Base-by-base conservation (phyloP, 129 eudicot genomes). In the Escallonia herrerae region DNA sequence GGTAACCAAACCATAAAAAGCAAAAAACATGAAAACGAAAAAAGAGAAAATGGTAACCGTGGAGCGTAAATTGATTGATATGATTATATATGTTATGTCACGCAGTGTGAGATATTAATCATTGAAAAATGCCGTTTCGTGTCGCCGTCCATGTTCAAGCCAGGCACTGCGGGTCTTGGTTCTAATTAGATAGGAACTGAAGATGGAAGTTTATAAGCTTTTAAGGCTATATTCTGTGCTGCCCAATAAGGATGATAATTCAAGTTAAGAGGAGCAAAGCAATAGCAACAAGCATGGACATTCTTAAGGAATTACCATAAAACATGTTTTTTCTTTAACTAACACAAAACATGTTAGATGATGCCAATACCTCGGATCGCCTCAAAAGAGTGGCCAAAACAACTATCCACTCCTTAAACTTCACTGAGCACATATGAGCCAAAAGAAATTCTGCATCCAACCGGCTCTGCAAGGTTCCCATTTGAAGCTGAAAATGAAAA, bases 371-470 rank as follows among this genome's bases (percentile, higher is more conserved):
- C 96, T 93, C 98, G n/a, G 95, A 81, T 68, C 98, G 82, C 78
- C 98, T 79, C 74, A 88, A 83, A 49, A 93, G 87, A 63, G 98
- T 93, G 68, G 98, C 98, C 82, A 93, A 84, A 65, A 93, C 91
- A 62, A 93, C 98, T 46, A 93, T 85, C 98, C 98, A 93, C 79
- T 93, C 98, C 72, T 93, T 88, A 74, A 93, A 93, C 82, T 93
- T 93, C 77, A 93, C 96, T 46, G 98, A 93, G 76, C 98, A 93
- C 98, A 93, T 93, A 65, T 93, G 95, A 15, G 98, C 84, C 83
- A 93, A 86, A 47, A 93, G 98, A 74, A 93, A 93, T 63, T 93
- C 98, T 71, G 98, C 98, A 81, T 93, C 98, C 81, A 93, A 72
- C n/a, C 98, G 90, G 72, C 91, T 93, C 81, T 93, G 98, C 78